Evolutionary conservation across 2,329 filamentous ascomycete species (phyloP), one percentile per base, ranked within the genome.

Genomic region (Trichothecium roseum): DNA sequence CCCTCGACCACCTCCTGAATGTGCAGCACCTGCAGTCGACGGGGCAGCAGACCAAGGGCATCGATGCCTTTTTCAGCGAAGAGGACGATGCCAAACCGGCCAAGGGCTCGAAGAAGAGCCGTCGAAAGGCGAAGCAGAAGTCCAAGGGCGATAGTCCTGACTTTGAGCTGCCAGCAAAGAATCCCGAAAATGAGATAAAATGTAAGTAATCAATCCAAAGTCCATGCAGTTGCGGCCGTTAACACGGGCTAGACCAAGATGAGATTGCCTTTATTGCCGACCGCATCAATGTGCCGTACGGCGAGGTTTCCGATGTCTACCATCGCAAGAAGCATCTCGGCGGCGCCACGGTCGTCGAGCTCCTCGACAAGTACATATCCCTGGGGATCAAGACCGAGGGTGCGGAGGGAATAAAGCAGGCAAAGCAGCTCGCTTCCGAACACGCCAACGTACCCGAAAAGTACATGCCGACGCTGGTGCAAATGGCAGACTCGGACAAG

Each of bases 1-100:
- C 85, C 2, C 78, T 93, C 42, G 86, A 94, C 47, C 78, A 86
- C 39, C 63, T 96, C 10, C 69, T 95, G 22, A 93, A 83, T 44
- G 68, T 85, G 12, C 76, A 83, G 15, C 86, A 81, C 49, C 77
- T 95, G 4, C 76, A 85, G 39, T 75, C 86, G 38, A 70, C 66
- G 1, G 72, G 72, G 1, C 65, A 74, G 36, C 64, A 71, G 2
- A 63, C 68, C 2, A 89, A 83, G 51, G 84, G 87, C 0, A 66
- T 95, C n/a, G 86, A 95, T 39, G 86, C 74, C 0, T 94, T 94
- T 51, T 77, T 74, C 16, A 68, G 74, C 28, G 68, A 69, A 0
- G 68, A 75, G 13, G 58, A 66, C 13, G 54, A 51, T 6, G 35
- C 34, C 26, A 46, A 40, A 31, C 40, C 35, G 15, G 41, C 42